Percentiles rank a stretch among this genome's conserved stretches.
Evolutionary conservation across 148 eudicot species (phyloP).

Genomic region (Fagopyrum homotropicum): DNA sequence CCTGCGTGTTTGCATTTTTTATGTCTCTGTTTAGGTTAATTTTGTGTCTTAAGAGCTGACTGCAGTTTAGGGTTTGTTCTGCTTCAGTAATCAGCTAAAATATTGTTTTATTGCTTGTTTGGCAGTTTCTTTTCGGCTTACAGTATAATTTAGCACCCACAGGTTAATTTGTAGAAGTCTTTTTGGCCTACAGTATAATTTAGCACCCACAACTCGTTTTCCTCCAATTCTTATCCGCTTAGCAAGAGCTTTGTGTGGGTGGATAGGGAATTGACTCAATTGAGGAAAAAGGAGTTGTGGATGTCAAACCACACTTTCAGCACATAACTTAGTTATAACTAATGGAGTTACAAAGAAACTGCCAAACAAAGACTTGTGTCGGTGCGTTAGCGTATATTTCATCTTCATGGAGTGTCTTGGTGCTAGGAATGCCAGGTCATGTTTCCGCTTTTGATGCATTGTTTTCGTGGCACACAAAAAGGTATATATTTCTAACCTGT

Average conservation of each 20-base stretch:
- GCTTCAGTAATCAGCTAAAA: neutral
- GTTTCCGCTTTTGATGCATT: constrained; percentile 6
- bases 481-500: neutral
- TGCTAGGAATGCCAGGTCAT: neutral
- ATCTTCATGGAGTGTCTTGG: neutral
- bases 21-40: neutral
- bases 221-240: too few relatives aligned
- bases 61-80: neutral
- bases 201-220: too few relatives aligned
- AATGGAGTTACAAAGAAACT: too few relatives aligned
- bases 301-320: too few relatives aligned
- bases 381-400: neutral
- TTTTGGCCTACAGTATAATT: too few relatives aligned
- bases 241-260: too few relatives aligned
- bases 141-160: too few relatives aligned
- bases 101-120: neutral
- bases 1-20: neutral
- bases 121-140: too few relatives aligned
- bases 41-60: neutral
- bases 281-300: too few relatives aligned
- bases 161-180: too few relatives aligned
- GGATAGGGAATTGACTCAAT: too few relatives aligned
- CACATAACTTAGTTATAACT: too few relatives aligned
- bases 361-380: neutral
- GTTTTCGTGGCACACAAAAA: neutral